Evolutionary conservation across 768 basidiomycete genomes (phyloP).

Genomic region (Pluteus cervinus): DNA sequence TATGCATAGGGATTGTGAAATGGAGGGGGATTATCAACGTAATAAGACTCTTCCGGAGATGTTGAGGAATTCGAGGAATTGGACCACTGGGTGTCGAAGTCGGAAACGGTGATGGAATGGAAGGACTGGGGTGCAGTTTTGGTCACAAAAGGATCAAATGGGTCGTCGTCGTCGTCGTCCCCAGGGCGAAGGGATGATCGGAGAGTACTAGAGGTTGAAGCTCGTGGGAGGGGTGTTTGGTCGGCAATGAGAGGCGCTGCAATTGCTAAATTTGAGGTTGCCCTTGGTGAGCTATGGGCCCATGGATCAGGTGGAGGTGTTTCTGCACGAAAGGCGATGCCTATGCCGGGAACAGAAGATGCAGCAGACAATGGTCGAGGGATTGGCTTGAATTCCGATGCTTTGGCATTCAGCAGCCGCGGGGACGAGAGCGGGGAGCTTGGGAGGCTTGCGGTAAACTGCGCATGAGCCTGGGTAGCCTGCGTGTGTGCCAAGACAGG

Average conservation of each 20-base stretch:
- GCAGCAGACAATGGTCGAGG: conserved; percentile 75
- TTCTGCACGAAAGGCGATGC: conserved; percentile 55
- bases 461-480: conserved; percentile 47
- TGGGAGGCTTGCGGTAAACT: conserved; percentile 76
- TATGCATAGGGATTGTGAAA: conserved; percentile 15
- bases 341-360: conserved; percentile 52
- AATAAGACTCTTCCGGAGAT: conserved; percentile 44
- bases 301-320: conserved; percentile 90
- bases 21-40: conserved; percentile 21
- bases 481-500: conserved; percentile 57
- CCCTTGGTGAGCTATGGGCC: conserved; percentile 68
- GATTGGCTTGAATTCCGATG: conserved; percentile 82
- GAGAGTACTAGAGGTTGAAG: conserved; percentile 62
- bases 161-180: conserved; percentile 75
- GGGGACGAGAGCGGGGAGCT: conserved; percentile 84
- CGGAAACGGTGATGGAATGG: conserved; percentile 57
- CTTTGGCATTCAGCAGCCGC: conserved; percentile 83
- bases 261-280: conserved; percentile 83
- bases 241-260: conserved; percentile 86
- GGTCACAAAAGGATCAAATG: conserved; percentile 71
- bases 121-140: conserved; percentile 48
- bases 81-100: conserved; percentile 54
- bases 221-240: conserved; percentile 41
- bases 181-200: conserved; percentile 57
- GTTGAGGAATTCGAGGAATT: conserved; percentile 45